Evolutionary conservation across 768 basidiomycete genomes (phyloP), one percentile per base, ranked within the genome.

Genomic region (Fomitopsis serialis): DNA sequence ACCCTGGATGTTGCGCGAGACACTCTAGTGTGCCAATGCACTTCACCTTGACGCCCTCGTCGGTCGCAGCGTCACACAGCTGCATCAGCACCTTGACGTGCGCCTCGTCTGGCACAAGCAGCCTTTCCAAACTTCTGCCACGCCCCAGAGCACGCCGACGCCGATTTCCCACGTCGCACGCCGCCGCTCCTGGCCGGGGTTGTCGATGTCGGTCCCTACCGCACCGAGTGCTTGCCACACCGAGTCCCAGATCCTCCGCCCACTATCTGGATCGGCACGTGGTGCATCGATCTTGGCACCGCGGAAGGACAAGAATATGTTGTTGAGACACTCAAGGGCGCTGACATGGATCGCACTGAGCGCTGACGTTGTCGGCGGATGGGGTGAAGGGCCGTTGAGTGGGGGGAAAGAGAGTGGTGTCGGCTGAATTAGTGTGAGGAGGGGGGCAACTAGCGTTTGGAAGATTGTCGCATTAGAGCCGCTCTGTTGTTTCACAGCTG

Each of bases 281-380:
- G 45, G 50, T 27, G 24, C 42, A 19, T 54, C 52, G 1, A 46
- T 36, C 42, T 44, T 68, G 24, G 73, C 58, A 48, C 74, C 76
- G 1, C 89, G 74, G 2, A 59, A 48, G 52, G 92, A 85, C 34
- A 95, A 74, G 62, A 96, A 87, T 36, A 94, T 75, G 63, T 98
- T 97, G 63, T 90, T 93, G 45, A 98, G 75, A 63, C 93, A 93
- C 66, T 96, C 92, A 24, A 95, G 75, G 10, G 92, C 89, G 58
- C 85, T 78, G 53, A 92, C 75, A 64, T 97, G 94, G 48, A 96
- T 82, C 7, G 87, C 82, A 57, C 88, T 80, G 43, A 98, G 79
- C 10, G 77, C 87, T 23, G 92, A 90, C 0, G 94, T 96, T 12
- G 87, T 93, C 1, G 94, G 94, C 37, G 92, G 90, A 63, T 96